These are phyloP conservation scores for Kwoniella sp. DNA, from an alignment of 768 basidiomycete species.

Conservation along the genomic window DNA sequence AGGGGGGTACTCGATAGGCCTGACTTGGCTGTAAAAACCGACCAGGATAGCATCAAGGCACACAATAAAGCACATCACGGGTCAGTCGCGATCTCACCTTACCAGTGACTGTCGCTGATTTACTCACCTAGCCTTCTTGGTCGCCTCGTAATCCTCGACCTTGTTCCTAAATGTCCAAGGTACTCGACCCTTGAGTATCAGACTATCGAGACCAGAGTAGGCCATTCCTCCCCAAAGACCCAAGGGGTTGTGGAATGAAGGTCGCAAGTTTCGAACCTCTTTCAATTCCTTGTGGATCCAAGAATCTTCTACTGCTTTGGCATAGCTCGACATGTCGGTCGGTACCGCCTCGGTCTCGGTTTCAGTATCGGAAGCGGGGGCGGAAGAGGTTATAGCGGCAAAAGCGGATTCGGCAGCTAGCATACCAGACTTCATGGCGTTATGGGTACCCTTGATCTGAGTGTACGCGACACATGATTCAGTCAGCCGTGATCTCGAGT, in stretches of 20 bases:
- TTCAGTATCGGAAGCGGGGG: slow-evolving; percentile 23
- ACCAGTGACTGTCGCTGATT: neutral
- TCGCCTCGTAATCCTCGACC: slow-evolving; percentile 67
- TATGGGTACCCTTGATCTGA: slow-evolving; percentile 93
- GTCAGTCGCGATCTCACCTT: neutral
- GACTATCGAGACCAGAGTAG: slow-evolving; percentile 84
- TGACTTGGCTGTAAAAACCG: slow-evolving; percentile 58
- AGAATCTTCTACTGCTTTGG: slow-evolving; percentile 67
- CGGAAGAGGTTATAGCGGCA: slow-evolving; percentile 59
- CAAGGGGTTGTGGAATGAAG: slow-evolving; percentile 74
- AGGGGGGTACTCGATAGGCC: slow-evolving; percentile 80
- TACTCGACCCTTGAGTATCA: slow-evolving; percentile 77
- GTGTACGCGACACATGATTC: neutral
- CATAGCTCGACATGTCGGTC: slow-evolving; percentile 72
- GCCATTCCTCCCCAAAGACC: slow-evolving; percentile 84
- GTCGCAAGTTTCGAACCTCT: slow-evolving; percentile 88
- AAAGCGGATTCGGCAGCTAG: slow-evolving; percentile 88
- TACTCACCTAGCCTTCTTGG: slow-evolving; percentile 64
- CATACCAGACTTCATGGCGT: slow-evolving; percentile 99
- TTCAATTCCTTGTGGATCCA: slow-evolving; percentile 85
- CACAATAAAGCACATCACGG: too few species aligned
- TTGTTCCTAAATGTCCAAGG: slow-evolving; percentile 89
- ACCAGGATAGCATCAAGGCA: neutral
- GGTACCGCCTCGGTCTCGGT: slow-evolving; percentile 54
- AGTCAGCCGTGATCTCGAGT: neutral